Conservation (phyloP, 83 land plant species). For the Picea engelmannii region DNA sequence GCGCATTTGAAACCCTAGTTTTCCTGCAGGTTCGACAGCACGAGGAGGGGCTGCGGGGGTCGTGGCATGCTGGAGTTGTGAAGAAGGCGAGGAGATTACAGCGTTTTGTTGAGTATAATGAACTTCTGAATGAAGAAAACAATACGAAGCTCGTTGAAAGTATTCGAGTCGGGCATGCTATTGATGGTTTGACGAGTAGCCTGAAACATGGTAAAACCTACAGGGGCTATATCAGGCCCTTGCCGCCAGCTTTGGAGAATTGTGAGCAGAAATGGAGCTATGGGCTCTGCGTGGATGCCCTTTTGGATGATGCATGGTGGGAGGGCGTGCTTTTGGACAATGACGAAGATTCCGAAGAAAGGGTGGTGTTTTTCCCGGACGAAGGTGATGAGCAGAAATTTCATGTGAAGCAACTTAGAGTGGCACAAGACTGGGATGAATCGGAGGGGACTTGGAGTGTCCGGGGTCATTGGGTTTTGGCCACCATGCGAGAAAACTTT, state of each 20-base stretch:
- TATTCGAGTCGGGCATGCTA: constrained; percentile 18
- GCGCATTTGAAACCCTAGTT: too few species aligned
- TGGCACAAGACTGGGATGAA: constrained; percentile 80
- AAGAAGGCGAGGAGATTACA: constrained; percentile 10
- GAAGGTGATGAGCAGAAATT: constrained; percentile 53
- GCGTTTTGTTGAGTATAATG: constrained; percentile 44
- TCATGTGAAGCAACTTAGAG: constrained; percentile 30
- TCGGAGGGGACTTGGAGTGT: constrained; percentile 52
- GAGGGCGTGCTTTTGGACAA: constrained; percentile 84
- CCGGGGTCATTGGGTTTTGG: constrained; percentile 63
- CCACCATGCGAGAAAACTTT: constrained; percentile 24
- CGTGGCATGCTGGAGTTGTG: constrained; percentile 53
- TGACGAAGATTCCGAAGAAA: constrained; percentile 21
- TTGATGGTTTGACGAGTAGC: constrained; percentile 17
- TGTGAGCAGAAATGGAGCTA: constrained; percentile 21
- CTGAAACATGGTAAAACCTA: not conserved
- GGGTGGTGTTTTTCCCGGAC: constrained; percentile 74
- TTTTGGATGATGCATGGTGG: constrained; percentile 79
- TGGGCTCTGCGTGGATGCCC: constrained; percentile 80
- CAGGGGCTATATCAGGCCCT: constrained; percentile 41
- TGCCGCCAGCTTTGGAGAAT: constrained; percentile 27
- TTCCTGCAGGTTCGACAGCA: constrained; percentile 50
- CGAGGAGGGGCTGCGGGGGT: constrained; percentile 48
- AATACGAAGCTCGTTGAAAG: constrained; percentile 25
- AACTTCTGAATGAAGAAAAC: constrained; percentile 25